A percentile compares a stretch with the other conserved stretches of the same genome.
Conservation (phyloP, 2,329 filamentous ascomycete genomes). For the Penicillium sp. region DNA sequence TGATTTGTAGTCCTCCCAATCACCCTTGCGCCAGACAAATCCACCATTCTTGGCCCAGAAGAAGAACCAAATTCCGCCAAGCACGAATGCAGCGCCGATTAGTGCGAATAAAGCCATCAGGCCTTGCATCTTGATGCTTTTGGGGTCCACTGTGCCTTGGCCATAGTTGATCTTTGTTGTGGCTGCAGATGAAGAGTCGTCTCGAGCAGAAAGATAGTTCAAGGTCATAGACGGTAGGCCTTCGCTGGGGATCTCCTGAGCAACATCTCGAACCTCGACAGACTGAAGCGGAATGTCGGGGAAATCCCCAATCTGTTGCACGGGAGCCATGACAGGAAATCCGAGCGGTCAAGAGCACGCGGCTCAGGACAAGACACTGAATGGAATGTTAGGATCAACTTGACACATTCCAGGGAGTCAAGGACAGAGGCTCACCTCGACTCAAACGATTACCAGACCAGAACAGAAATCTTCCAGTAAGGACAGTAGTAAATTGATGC, state of each 20-base stretch:
- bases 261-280: constrained; percentile 21
- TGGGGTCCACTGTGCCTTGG: constrained; percentile 46
- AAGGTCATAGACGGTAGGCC: constrained; percentile 30
- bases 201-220: constrained; percentile 36
- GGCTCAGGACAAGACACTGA: constrained; percentile 40
- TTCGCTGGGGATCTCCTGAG: constrained; percentile 15
- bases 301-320: constrained; percentile 29
- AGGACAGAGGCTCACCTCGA: constrained; percentile 18
- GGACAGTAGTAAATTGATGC: neutral
- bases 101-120: constrained; percentile 86
- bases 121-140: constrained; percentile 57
- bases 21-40: constrained; percentile 79
- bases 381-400: constrained; percentile 12
- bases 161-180: constrained; percentile 31
- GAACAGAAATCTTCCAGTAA: constrained; percentile 15
- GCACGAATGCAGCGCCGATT: constrained; percentile 75
- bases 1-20: constrained; percentile 99
- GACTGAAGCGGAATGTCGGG: constrained; percentile 29
- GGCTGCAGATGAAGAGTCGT: constrained; percentile 28
- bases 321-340: constrained; percentile 36
- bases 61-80: constrained; percentile 91
- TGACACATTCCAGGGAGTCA: constrained; percentile 12
- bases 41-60: constrained; percentile 97
- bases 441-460: constrained; percentile 18
- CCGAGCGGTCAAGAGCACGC: constrained; percentile 40